A percentile compares a stretch with the other conserved stretches of the same genome.
Conservation (phyloP, 805 yeast species). For the Lipomyces mesembrius region DNA sequence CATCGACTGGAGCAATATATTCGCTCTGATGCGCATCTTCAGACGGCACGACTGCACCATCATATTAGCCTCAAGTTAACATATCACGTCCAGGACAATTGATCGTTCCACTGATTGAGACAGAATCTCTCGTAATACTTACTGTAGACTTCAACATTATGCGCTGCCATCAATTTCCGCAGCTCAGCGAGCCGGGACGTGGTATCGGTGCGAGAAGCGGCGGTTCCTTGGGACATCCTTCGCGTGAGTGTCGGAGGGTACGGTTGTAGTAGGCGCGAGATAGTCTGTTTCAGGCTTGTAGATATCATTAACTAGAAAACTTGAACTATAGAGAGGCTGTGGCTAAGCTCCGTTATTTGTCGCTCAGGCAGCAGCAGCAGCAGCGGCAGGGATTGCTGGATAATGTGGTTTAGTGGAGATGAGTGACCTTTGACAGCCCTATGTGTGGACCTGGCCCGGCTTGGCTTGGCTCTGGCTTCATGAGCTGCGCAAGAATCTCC, state of each 20-base stretch:
- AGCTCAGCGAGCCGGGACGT: conserved; percentile 58
- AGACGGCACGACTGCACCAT: conserved; percentile 60
- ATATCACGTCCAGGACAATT: neutral
- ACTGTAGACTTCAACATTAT: conserved; percentile 70
- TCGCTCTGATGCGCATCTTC: conserved; percentile 96
- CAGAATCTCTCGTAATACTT: neutral
- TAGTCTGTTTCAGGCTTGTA: neutral
- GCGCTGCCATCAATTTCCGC: conserved; percentile 65
- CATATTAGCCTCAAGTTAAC: neutral
- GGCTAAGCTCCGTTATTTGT: neutral
- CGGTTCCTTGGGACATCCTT: conserved; percentile 18
- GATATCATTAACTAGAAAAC: conserved; percentile 1
- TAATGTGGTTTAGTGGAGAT: neutral
- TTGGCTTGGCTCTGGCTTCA: no score
- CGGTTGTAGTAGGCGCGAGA: conserved; percentile 2
- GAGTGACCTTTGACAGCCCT: neutral
- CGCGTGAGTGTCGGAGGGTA: conserved; percentile 7
- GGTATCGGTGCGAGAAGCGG: conserved; percentile 29
- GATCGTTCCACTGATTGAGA: neutral
- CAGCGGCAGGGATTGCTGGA: neutral
- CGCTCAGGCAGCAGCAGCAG: neutral
- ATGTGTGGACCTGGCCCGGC: neutral
- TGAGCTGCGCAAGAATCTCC: neutral
- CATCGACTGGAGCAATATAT: conserved; percentile 80
- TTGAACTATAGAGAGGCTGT: neutral